Conservation (phyloP, 1,284 basidiomycete genomes). For the Fomitopsis pinicola region DNA sequence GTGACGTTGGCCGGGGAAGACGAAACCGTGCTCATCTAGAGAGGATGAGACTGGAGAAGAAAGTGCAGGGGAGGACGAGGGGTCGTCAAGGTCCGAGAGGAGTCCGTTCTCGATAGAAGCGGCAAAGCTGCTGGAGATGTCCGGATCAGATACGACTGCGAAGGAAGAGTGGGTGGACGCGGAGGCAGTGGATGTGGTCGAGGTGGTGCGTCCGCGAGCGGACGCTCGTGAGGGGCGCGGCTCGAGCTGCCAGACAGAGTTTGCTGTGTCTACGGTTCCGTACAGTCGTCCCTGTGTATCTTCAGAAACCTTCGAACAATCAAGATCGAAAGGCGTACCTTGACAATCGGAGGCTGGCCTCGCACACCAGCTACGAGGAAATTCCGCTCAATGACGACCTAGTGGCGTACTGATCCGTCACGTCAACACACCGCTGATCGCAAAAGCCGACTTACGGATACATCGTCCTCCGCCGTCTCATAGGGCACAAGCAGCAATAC, state of each 20-base stretch:
- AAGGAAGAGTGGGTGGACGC: slow-evolving; percentile 73
- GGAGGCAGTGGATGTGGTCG: slow-evolving; percentile 58
- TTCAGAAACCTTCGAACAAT: background rate
- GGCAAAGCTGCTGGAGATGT: slow-evolving; percentile 76
- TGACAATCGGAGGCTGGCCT: slow-evolving; percentile 63
- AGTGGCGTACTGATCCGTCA: background rate
- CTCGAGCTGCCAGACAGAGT: slow-evolving; percentile 74
- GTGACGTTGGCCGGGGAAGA: slow-evolving; percentile 6
- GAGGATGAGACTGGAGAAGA: slow-evolving; percentile 58
- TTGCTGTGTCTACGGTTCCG: slow-evolving; percentile 54
- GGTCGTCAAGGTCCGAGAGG: slow-evolving; percentile 65
- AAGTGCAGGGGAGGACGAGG: slow-evolving; percentile 47
- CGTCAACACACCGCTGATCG: background rate
- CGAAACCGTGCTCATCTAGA: slow-evolving; percentile 38
- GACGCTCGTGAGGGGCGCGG: slow-evolving; percentile 41
- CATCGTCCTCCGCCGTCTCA: slow-evolving; percentile 63
- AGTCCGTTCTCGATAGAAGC: slow-evolving; percentile 71
- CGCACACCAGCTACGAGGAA: slow-evolving; percentile 67
- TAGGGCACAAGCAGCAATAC: slow-evolving; percentile 70
- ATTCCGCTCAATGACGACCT: slow-evolving; percentile 70
- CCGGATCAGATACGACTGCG: slow-evolving; percentile 71
- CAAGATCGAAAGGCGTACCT: slow-evolving; percentile 38
- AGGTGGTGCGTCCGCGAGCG: slow-evolving; percentile 64
- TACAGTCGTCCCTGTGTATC: slow-evolving; percentile 61
- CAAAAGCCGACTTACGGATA: slow-evolving; percentile 43